A percentile compares a stretch with the other conserved stretches of the same genome.
Conservation (phyloP, 208 protist genomes). For the Trypanosoma congolense region DNA sequence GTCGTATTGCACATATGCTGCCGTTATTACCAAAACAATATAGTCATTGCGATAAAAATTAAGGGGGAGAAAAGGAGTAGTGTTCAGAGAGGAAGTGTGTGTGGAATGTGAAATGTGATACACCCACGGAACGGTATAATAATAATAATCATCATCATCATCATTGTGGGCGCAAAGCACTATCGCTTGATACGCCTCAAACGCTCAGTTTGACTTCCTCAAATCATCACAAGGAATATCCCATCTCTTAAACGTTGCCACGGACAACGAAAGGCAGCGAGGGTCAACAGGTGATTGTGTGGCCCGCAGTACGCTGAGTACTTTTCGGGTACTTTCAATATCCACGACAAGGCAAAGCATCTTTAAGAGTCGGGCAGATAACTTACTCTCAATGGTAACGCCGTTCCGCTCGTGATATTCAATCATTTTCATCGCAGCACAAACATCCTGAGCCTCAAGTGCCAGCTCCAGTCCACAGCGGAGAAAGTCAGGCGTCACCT, state of each 20-base stretch:
- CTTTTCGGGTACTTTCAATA: slow-evolving; percentile 31
- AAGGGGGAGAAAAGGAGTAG: too few species aligned
- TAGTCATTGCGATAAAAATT: too few species aligned
- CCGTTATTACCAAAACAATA: too few species aligned
- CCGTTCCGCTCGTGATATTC: slow-evolving; percentile 33
- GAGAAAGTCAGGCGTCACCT: slow-evolving; percentile 25
- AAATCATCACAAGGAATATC: slow-evolving; percentile 34
- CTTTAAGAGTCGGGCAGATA: slow-evolving; percentile 44
- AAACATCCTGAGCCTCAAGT: slow-evolving; percentile 46
- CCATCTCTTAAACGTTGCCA: slow-evolving; percentile 31
- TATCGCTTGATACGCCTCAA: too few species aligned
- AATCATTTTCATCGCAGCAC: slow-evolving; percentile 32
- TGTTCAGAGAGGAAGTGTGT: too few species aligned
- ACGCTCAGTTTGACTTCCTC: neutral
- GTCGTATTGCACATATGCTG: too few species aligned
- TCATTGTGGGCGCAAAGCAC: too few species aligned
- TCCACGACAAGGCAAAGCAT: slow-evolving; percentile 35
- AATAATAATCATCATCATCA: too few species aligned
- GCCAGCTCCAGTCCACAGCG: slow-evolving; percentile 48
- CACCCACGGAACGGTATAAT: too few species aligned
- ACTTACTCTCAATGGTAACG: slow-evolving; percentile 40
- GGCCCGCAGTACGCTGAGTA: slow-evolving; percentile 33
- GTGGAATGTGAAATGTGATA: too few species aligned
- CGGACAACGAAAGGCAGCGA: slow-evolving; percentile 37
- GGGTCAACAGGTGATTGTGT: slow-evolving; percentile 51